Base-by-base conservation (phyloP, 2,329 filamentous ascomycete genomes). In the Phialophora verrucosa region DNA sequence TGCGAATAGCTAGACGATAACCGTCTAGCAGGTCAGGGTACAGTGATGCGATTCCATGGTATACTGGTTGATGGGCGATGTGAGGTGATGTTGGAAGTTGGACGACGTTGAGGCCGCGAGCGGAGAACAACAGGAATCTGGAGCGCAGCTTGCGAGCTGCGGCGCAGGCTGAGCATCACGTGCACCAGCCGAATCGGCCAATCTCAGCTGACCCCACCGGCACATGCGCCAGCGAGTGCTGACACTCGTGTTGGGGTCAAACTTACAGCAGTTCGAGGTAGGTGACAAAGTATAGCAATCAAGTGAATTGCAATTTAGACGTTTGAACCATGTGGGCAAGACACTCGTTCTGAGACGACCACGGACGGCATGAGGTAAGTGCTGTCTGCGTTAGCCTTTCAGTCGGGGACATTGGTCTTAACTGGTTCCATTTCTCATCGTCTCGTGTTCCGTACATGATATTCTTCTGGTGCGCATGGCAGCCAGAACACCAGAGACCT, bases 1-100 rank as follows among this genome's bases (percentile, higher is more conserved):
- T 74, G 72, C 74, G 75, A 76, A 74, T 68, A 76, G 80, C 80
- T 75, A 82, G 80, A 81, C 80, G 75, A 73, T 64, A 64, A 66
- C 72, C 75, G 80, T 78, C 80, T 81, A 83, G 81, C 80, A 76
- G 72, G 70, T 71, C 72, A 70, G 72, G 57, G 59, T 50, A 66
- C 38, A 67, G 60, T 63, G 66, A 69, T 68, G 63, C 38, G 59
- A 68, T 69, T 62, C 60, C 72, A 70, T 72, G 63, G 66, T 61
- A 67, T 63, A 73, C 75, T 75, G 62, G 71, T 72, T 62, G 50
- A 56, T 50, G 47, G 20, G 27, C 29, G 60, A 69, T 60, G 64
- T 4, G 38, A 66, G 58, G 63, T 67, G 66, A 69, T 50, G 47
- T 42, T 51, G 49, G 50, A 31, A 54, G 32, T 57, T 44, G 65